Conservation (phyloP, 805 yeast genomes). For the Candida pini region DNA sequence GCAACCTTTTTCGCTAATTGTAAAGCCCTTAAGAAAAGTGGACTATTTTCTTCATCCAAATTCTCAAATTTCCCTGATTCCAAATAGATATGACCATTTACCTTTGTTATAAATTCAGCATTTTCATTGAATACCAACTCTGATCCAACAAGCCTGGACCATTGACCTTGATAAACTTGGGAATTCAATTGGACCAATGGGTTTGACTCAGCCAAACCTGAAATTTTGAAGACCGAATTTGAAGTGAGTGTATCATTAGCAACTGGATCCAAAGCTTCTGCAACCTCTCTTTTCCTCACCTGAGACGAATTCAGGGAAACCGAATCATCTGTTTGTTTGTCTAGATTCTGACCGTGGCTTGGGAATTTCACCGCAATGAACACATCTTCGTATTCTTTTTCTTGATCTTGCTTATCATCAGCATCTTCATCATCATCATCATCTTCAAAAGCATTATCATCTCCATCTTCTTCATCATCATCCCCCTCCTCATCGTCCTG, state of each 20-base stretch:
- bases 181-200: slow-evolving; percentile 58
- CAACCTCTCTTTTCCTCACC: slow-evolving; percentile 2
- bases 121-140: slow-evolving; percentile 38
- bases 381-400: slow-evolving; percentile 38
- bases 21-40: slow-evolving; percentile 20
- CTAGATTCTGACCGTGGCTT: slow-evolving; percentile 24
- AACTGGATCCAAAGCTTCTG: slow-evolving; percentile 7
- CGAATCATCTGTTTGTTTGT: no score
- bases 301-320: neutral
- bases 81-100: slow-evolving; percentile 25
- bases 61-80: slow-evolving; percentile 27
- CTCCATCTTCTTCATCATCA: slow-evolving; percentile 1
- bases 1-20: slow-evolving; percentile 17
- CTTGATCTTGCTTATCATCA: slow-evolving; percentile 5
- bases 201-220: slow-evolving; percentile 48
- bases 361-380: slow-evolving; percentile 53
- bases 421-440: slow-evolving; percentile 2
- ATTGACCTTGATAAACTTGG: slow-evolving; percentile 62
- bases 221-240: slow-evolving; percentile 34
- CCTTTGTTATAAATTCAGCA: slow-evolving; percentile 28
- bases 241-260: slow-evolving; percentile 1
- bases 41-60: slow-evolving; percentile 14
- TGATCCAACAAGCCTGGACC: slow-evolving; percentile 78
- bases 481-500: neutral
- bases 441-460: neutral